Evolutionary conservation across 2,329 filamentous ascomycete genomes (phyloP), one percentile per base, ranked within the genome.

Genomic region (Ascochyta viciae-villosae): DNA sequence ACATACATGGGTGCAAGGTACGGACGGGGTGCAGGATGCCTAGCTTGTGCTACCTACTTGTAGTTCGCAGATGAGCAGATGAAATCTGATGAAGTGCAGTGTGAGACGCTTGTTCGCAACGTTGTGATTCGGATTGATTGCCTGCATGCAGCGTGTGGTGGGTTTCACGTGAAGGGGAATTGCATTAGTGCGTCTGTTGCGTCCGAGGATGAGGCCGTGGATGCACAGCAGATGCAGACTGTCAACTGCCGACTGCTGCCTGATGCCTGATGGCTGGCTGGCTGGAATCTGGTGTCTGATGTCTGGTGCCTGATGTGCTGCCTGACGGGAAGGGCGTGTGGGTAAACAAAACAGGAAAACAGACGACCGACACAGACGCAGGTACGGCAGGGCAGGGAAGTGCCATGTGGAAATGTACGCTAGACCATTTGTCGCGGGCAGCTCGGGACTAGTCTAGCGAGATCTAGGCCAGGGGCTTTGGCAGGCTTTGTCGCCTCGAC

Each of bases 401-500:
- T 56, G 53, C 53, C 53, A 47, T 56, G 47, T 47, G 53, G 51
- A 16, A 43, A 33, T 3, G 13, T 10, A 8, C 24, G n/a, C 23
- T 41, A 15, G 13, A 22, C 24, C 31, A 4, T 24, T 40, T 34
- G 19, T 27, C 27, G 24, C 34, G 34, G 51, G 27, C 6, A 33
- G 37, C 31, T 22, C 34, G 39, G 52, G 33, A 39, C 40, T 41
- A 26, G 35, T 35, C 6, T 35, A 35, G 33, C 33, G 27, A 43
- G 38, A 42, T 50, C 46, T 56, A 56, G 53, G 46, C 52, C 51
- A 54, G 41, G 52, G 52, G 52, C 45, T 41, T 10, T 13, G n/a
- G 24, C 39, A 41, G 22, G 38, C 39, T 50, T 37, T 38, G 39
- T 38, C 42, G 19, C 5, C 39, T 23, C 3, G 10, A 31, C 29